Conservation (phyloP, 1,284 basidiomycete genomes). For the Rhodotorula sp. region DNA sequence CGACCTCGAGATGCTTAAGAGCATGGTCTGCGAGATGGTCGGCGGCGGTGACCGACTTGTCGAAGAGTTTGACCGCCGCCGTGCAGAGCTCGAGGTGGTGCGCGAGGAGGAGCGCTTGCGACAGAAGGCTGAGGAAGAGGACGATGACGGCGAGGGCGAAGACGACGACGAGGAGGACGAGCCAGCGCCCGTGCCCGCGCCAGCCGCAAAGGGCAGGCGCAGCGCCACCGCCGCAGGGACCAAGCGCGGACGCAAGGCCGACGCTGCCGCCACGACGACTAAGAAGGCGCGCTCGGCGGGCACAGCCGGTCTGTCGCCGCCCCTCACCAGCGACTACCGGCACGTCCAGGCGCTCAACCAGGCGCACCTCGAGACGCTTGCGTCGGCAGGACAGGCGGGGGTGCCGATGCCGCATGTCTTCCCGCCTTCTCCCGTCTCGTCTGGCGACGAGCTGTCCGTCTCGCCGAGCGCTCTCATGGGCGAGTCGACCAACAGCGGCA, state of each 20-base stretch:
- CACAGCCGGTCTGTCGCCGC: constrained; percentile 4
- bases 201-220: constrained; percentile 8
- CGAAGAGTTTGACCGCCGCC: constrained; percentile 36
- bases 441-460: constrained; percentile 19
- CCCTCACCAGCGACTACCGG: constrained; percentile 18
- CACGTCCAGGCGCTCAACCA: constrained; percentile 21
- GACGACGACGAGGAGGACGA: constrained; percentile 40
- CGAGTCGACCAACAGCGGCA: not conserved
- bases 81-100: constrained; percentile 20
- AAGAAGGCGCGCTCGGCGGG: constrained; percentile 13
- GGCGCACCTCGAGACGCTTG: constrained; percentile 25
- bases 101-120: constrained; percentile 18
- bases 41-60: constrained; percentile 36
- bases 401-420: constrained; percentile 6
- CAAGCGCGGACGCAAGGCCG: constrained; percentile 13
- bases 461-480: constrained; percentile 17
- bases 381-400: not conserved
- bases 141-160: constrained; percentile 30
- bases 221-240: constrained; percentile 4
- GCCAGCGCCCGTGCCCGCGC: constrained; percentile 2
- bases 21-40: constrained; percentile 37
- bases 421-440: constrained; percentile 31
- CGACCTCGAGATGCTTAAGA: constrained; percentile 42
- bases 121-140: constrained; percentile 19
- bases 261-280: not conserved